Evolutionary conservation across 1,284 basidiomycete species (phyloP), one percentile per base, ranked within the genome.

Genomic region (Heterobasidion annosum): DNA sequence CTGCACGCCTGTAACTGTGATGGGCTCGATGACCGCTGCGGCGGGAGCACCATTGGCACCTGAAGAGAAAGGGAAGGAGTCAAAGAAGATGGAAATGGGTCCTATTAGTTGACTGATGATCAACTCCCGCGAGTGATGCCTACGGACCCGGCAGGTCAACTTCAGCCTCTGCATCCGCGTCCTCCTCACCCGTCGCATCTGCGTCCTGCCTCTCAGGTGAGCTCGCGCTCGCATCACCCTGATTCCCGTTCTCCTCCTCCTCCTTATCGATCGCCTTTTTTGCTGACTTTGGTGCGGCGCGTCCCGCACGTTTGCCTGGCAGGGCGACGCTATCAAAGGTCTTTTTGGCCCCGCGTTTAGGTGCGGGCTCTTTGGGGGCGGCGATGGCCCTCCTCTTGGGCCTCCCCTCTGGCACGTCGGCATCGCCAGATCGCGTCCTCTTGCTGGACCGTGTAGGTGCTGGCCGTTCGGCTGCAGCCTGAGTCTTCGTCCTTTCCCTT

Each of bases 151-250:
- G 48, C 48, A 40, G 37, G 37, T 58, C 57, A 42, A n/a, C 50
- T 33, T 58, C 57, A 10, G 57, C 57, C 15, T 56, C 57, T 33
- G 53, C 57, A 42, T 58, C 58, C 8, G 56, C 58, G 43, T 54
- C 58, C n/a, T 58, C 53, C 34, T 54, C 57, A 34, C 51, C 58
- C n/a, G 56, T 52, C 47, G 56, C 57, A 12, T 60, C 59, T 1
- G 58, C 37, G 19, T 54, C 57, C 33, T 53, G 48, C 42, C 59
- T 58, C 3, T 56, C 57, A 3, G 37, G 45, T 19, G 48, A 43
- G 44, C 52, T 53, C 37, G 51, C 49, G 33, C 57, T 47, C 2
- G 51, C 57, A 7, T 55, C 57, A 1, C 51, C 58, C 10, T 57
- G 51, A 8, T 35, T 56, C 9, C 10, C 40, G 9, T 52, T 25